phyloP scores from a whole-genome alignment of 2,329 filamentous ascomycete genomes.

The Zasmidium angulare region DNA sequence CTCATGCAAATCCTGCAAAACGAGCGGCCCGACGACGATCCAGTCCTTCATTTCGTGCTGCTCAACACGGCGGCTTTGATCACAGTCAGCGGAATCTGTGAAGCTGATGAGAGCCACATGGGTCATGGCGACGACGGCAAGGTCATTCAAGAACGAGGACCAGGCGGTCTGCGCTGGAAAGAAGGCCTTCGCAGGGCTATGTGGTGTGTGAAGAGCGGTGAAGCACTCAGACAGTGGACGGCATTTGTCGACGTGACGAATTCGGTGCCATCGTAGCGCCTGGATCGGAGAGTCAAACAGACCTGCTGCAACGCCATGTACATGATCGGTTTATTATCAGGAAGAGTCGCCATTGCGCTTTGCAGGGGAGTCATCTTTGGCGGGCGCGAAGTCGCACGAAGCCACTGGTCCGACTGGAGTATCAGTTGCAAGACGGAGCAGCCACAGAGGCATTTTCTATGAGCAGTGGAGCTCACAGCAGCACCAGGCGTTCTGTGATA shows the following conservation, averaged over 20 bases:
- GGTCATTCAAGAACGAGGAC: conserved; percentile 78
- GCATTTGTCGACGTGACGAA: conserved; percentile 84
- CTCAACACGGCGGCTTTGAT: conserved; percentile 90
- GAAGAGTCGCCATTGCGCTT: no score
- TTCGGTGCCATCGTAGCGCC: conserved; percentile 10
- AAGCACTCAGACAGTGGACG: conserved; percentile 79
- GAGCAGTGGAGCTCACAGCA: conserved; percentile 2
- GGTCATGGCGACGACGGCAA: conserved; percentile 75
- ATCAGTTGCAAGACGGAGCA: neutral
- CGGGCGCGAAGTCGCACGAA: conserved; percentile 1
- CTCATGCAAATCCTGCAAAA: conserved; percentile 73
- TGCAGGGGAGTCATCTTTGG: neutral
- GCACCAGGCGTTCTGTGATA: conserved; percentile 3
- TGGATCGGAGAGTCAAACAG: neutral
- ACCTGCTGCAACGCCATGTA: no score
- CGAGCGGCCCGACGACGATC: conserved; percentile 71
- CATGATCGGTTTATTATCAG: no score
- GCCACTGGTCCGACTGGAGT: neutral
- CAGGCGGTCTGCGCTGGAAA: conserved; percentile 88
- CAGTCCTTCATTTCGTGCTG: conserved; percentile 88
- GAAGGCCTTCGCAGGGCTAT: conserved; percentile 84
- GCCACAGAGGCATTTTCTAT: conserved; percentile 2
- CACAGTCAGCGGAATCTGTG: conserved; percentile 81
- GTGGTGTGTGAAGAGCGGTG: conserved; percentile 84
- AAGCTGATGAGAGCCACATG: conserved; percentile 77